Evolutionary conservation across 1,139 yeast species (phyloP), one percentile per base, ranked within the genome.

Genomic region (Suhomyces bokatorum): DNA sequence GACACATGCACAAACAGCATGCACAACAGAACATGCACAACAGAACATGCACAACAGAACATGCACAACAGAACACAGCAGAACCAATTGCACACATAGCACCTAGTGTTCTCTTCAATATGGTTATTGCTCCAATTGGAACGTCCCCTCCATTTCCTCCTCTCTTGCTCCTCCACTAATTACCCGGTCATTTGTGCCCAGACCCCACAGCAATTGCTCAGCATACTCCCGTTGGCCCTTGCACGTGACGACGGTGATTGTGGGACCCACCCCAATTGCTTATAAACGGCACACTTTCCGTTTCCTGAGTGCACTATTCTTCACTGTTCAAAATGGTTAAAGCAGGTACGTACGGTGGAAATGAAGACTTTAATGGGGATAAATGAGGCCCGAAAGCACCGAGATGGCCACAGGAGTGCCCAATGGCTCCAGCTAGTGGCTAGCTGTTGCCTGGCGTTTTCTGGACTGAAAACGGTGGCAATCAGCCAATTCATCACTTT

Each of bases 311-410:
- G n/a, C 17, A 12, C n/a, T 27, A 37, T 42, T 32, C 24, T 14
- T 16, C 12, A 44, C 22, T 31, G 35, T 32, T 32, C 30, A 44
- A 44, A 40, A 68, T 68, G 73, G 73, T 67, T 45, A 66, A 67
- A 60, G 72, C 71, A 53, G 71, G 71, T 66, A 58, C 32, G 70
- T 65, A 12, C 13, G 36, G 36, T 13, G 32, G 9, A 12, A 32
- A n/a, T 2, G 15, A 17, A 8, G 30, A 13, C 32, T 4, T 13
- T n/a, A 6, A 4, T 3, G 14, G 32, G n/a, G 12, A 6, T 12
- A 29, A 4, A 11, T 12, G 15, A 4, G 14, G 15, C 15, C 32
- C 32, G 11, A 6, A n/a, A 3, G n/a, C 29, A 4, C 7, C 29
- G 29, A 3, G 20, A 17, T 17, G 20, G 20, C 6, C 5, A 4